Conservation (phyloP, 1,139 yeast genomes). For the Taphrina flavorubra region DNA sequence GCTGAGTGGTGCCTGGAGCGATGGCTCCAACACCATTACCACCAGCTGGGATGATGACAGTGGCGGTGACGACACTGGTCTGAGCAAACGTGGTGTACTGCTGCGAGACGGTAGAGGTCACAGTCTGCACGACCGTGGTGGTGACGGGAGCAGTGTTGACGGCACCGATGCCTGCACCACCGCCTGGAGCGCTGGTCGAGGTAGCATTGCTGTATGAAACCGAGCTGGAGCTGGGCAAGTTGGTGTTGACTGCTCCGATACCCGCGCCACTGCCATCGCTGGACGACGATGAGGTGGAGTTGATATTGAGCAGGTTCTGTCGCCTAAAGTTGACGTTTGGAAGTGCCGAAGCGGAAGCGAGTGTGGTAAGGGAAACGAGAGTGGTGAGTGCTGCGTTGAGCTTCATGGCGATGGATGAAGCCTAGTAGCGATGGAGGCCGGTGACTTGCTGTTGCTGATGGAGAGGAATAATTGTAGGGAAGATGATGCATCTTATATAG, state of each 20-base stretch:
- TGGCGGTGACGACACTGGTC: conserved; percentile 23
- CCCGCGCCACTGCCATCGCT: conserved; percentile 4
- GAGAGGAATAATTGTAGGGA: not conserved
- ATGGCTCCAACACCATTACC: conserved; percentile 28
- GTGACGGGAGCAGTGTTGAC: conserved; percentile 16
- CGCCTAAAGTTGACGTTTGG: conserved; percentile 13
- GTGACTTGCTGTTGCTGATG: not conserved
- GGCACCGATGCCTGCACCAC: conserved; percentile 15
- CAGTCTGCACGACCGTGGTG: conserved; percentile 25
- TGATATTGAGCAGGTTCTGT: conserved; percentile 13
- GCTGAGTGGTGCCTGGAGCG: conserved; percentile 17
- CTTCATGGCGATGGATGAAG: conserved; percentile 26
- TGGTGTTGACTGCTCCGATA: not conserved
- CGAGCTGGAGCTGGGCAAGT: conserved; percentile 1
- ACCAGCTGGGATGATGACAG: conserved; percentile 29
- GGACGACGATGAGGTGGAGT: not conserved
- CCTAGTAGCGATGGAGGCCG: conserved; percentile 10
- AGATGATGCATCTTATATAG: conserved; percentile 4
- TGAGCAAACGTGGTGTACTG: conserved; percentile 25
- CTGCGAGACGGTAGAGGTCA: conserved; percentile 27
- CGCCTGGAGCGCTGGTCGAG: conserved; percentile 1
- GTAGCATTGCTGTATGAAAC: conserved; percentile 10
- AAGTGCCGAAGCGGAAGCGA: conserved; percentile 22
- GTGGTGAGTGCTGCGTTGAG: conserved; percentile 33
- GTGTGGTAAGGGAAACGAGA: conserved; percentile 35